Base-by-base conservation (phyloP, 140 eudicot genomes). In the Cichorium intybus region DNA sequence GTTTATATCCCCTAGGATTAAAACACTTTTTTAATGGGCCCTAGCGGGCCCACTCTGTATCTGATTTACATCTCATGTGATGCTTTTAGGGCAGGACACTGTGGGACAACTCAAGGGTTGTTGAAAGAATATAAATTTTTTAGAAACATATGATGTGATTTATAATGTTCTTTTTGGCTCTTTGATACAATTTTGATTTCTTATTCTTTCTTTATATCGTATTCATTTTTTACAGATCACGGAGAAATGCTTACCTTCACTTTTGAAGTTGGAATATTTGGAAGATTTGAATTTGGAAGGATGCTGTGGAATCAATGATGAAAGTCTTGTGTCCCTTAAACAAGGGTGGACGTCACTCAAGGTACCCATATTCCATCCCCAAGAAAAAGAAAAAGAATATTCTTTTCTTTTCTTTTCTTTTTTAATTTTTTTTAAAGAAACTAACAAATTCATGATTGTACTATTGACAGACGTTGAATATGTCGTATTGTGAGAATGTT, bases 271-370 rank as follows among this genome's bases (percentile, higher is more conserved):
- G 67, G 80, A 84, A 72, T 55, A 73, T 78, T 94, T 93, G 12
- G 95, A 93, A 60, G 80, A 82, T 20, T 86, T 93, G 82, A 79
- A 73, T 64, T 61, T 93, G 46, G 97, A 93, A 80, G 99, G 99
- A 48, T 93, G 99, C 60, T 84, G 80, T 56, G 95, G 94, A 39
- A 84, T 93, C 53, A 86, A 82, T 73, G 90, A 84, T 61, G 95
- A 85, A 45, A 75, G 87, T 78, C 87, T 88, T 71, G 63, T 73
- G 52, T 65, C 80, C 39, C 75, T 89, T 10, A 84, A 77, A 57
- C 94, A 75, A 66, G 94, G 90, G 33, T 86, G 89, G 84, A 75
- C 61, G 73, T 86, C 99, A 33, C 70, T 93, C 6, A 68, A 86
- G 97, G 99, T 93, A 85, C 46, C 15, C 2, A 33, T 17, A 21